Conservation (phyloP, 2,329 filamentous ascomycete species). For the Hortaea werneckii region DNA sequence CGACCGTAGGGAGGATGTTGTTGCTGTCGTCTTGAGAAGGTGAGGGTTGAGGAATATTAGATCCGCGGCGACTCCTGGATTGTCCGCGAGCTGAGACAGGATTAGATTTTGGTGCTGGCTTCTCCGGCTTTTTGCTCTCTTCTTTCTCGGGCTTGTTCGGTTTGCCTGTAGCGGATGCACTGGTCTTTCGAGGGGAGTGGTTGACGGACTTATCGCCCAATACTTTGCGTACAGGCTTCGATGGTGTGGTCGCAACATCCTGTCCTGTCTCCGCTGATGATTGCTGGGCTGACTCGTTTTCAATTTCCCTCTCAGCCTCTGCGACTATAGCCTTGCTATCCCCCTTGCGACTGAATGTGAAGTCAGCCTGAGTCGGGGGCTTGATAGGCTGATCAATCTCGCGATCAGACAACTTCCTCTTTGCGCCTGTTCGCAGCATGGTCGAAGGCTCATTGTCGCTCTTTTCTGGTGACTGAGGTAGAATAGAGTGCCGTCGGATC, state of each 20-base stretch:
- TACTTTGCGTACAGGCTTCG: slow-evolving; percentile 22
- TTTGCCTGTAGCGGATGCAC: slow-evolving; percentile 7
- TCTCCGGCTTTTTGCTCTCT: slow-evolving; percentile 2
- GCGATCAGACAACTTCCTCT: slow-evolving; percentile 47
- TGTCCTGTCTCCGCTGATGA: background rate
- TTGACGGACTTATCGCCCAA: slow-evolving; percentile 34
- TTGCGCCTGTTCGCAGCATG: slow-evolving; percentile 39
- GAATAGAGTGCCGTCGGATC: slow-evolving; percentile 32
- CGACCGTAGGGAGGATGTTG: slow-evolving; percentile 11
- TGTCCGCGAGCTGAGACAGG: slow-evolving; percentile 2
- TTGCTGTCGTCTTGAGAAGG: slow-evolving; percentile 6
- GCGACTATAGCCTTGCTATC: background rate
- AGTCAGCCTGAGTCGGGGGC: slow-evolving; percentile 29
- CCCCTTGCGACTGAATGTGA: slow-evolving; percentile 36
- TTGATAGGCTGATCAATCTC: slow-evolving; percentile 36
- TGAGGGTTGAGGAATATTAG: slow-evolving; percentile 13
- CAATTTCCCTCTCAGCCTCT: background rate
- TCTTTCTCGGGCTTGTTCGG: slow-evolving; percentile 9
- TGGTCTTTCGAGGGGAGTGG: slow-evolving; percentile 23
- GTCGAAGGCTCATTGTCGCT: slow-evolving; percentile 23
- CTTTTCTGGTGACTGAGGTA: slow-evolving; percentile 30
- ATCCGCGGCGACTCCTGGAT: slow-evolving; percentile 6
- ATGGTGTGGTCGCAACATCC: background rate
- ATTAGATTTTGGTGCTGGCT: slow-evolving; percentile 10
- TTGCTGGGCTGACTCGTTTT: slow-evolving; percentile 2